Base-by-base conservation (phyloP, 176 grass and related monocot species). In the Eragrostis curvula region DNA sequence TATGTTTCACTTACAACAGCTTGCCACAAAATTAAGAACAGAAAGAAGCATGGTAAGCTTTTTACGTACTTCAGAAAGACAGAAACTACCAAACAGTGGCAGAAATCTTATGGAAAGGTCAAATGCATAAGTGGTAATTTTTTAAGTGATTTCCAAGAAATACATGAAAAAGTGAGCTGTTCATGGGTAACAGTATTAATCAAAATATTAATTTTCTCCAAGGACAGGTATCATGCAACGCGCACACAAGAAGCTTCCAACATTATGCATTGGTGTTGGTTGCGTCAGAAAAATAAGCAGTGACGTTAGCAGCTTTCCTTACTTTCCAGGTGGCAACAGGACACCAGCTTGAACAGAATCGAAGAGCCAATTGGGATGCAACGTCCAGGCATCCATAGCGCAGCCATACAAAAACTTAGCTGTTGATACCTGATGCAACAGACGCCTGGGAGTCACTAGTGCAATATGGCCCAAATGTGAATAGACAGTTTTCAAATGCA, bases 341-440 rank as follows among this genome's bases (percentile, higher is more conserved):
- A 58, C 69, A 48, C 88, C 83, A 28, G 86, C 69, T 83, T 93
- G 78, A 94, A 94, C 66, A 81, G 88, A 89, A 91, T 89, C 90
- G 5, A 91, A 78, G 80, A 93, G 42, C 92, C 95, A 94, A 62
- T 77, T 74, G 62, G 84, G 66, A 87, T 94, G 78, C 79, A 98
- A 66, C 9, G 90, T 87, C 90, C 86, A 94, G 45, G 90, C 86
- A 87, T 89, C 53, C 30, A 86, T 87, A 81, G 95, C 95, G 88
- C 92, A 98, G 1, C 90, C 95, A 86, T 91, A 98, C 84, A 98
- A 86, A 85, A 98, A 94, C 51, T 93, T 98, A 62, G 86, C 75
- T 59, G 95, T 94, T 40, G 90, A 70, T 64, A 93, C 85, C 95
- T 94, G 87, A 84, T 46, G 69, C 83, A 85, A 79, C 36, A 88